Percentiles rank a stretch among this genome's conserved stretches.
Conservation (phyloP, 1,284 basidiomycete genomes). For the Apiotrichum porosum region DNA sequence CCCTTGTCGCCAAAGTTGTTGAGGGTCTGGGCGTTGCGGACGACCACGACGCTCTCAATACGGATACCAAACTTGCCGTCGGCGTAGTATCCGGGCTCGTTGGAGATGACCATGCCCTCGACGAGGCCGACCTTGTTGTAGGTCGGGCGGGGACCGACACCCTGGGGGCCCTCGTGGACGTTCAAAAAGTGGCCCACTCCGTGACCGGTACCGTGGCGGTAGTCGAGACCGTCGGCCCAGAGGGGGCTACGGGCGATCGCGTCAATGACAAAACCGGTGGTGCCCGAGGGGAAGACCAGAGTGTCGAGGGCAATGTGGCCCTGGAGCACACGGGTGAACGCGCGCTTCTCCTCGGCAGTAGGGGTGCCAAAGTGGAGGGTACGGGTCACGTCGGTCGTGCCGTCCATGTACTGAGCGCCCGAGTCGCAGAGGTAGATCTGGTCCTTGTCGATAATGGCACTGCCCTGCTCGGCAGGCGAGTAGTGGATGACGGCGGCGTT, state of each 20-base stretch:
- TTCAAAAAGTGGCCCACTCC: slow-evolving; percentile 89
- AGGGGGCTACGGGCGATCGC: slow-evolving; percentile 74
- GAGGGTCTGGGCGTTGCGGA: slow-evolving; percentile 64
- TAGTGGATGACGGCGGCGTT: slow-evolving; percentile 96
- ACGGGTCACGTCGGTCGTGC: slow-evolving; percentile 90
- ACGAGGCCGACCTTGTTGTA: slow-evolving; percentile 62
- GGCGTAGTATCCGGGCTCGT: slow-evolving; percentile 90
- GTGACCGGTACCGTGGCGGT: slow-evolving; percentile 81
- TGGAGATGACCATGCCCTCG: slow-evolving; percentile 82
- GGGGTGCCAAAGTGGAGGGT: slow-evolving; percentile 91
- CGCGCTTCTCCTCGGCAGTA: slow-evolving; percentile 71
- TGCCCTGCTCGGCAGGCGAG: slow-evolving; percentile 67
- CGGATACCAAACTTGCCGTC: slow-evolving; percentile 90
- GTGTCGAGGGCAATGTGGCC: slow-evolving; percentile 55
- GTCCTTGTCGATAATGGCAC: slow-evolving; percentile 68
- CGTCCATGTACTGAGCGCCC: slow-evolving; percentile 81
- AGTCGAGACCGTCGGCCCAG: slow-evolving; percentile 83
- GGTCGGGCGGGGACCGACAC: slow-evolving; percentile 70
- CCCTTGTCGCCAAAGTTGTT: slow-evolving; percentile 82
- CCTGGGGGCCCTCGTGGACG: slow-evolving; percentile 90
- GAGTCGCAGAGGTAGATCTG: slow-evolving; percentile 94
- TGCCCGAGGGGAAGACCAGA: slow-evolving; percentile 79
- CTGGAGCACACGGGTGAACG: slow-evolving; percentile 74
- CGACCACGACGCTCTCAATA: slow-evolving; percentile 82
- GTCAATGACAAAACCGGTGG: slow-evolving; percentile 61